Conservation (phyloP, 495 filamentous ascomycete species). For the Xylaria intraflava region DNA sequence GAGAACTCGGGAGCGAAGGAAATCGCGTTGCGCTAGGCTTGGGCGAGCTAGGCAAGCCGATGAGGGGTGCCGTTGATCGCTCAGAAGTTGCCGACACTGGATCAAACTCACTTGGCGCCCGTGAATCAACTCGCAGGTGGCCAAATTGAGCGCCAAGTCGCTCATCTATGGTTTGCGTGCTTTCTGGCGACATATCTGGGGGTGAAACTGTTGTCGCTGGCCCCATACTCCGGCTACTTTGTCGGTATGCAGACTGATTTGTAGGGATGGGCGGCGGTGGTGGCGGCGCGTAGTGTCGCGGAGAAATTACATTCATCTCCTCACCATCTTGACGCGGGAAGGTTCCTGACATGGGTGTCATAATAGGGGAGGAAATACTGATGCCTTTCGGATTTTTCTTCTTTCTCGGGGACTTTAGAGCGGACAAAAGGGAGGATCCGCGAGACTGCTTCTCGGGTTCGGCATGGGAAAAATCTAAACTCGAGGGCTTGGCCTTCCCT, state of each 20-base stretch:
- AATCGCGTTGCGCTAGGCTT: slow-evolving; percentile 43
- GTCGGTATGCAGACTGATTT: slow-evolving; percentile 35
- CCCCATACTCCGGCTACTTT: slow-evolving; percentile 17
- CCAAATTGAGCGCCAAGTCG: slow-evolving; percentile 34
- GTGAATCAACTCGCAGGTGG: slow-evolving; percentile 31
- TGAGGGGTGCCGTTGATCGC: slow-evolving; percentile 34
- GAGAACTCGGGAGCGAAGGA: slow-evolving; percentile 40
- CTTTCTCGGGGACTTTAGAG: slow-evolving; percentile 46
- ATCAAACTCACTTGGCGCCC: slow-evolving; percentile 28
- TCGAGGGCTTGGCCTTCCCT: slow-evolving; percentile 40
- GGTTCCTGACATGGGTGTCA: slow-evolving; percentile 47
- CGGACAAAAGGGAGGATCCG: slow-evolving; percentile 45
- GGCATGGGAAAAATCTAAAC: slow-evolving; percentile 36
- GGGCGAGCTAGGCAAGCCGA: slow-evolving; percentile 42
- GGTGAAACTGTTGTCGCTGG: slow-evolving; percentile 36
- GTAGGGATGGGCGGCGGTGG: slow-evolving; percentile 42
- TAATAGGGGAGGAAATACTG: slow-evolving; percentile 49
- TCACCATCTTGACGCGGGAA: slow-evolving; percentile 43
- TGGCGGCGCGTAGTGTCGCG: slow-evolving; percentile 41
- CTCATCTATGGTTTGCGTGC: slow-evolving; percentile 43
- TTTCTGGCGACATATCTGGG: slow-evolving; percentile 41
- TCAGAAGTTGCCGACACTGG: slow-evolving; percentile 39
- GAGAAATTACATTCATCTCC: slow-evolving; percentile 47
- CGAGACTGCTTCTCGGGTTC: slow-evolving; percentile 42
- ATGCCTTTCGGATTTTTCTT: slow-evolving; percentile 35